Conservation (phyloP, 495 filamentous ascomycete genomes). For the Hypoxylon subgilvum region DNA sequence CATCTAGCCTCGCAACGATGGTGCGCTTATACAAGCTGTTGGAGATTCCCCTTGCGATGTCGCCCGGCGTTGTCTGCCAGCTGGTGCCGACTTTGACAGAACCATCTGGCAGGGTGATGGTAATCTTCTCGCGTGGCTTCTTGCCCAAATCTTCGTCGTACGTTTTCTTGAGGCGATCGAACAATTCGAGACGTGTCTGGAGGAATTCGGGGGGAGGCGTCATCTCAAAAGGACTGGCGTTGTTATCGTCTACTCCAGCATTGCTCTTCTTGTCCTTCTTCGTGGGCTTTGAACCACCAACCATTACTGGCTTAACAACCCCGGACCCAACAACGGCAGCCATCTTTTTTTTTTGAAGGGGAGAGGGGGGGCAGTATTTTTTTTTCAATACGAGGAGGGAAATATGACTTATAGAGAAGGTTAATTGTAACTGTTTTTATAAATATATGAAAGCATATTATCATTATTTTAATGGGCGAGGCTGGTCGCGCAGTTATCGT, state of each 20-base stretch:
- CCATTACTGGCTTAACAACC: constrained; percentile 56
- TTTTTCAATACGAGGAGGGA: no score
- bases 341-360: no score
- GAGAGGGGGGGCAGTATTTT: no score
- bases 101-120: constrained; percentile 69
- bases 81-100: constrained; percentile 65
- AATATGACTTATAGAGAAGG: no score
- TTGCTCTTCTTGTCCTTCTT: constrained; percentile 61
- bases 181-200: constrained; percentile 80
- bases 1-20: constrained; percentile 83
- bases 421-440: no score
- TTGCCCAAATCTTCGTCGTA: constrained; percentile 73
- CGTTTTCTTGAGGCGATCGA: constrained; percentile 84
- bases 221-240: constrained; percentile 59
- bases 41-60: constrained; percentile 69
- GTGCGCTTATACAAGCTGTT: constrained; percentile 75
- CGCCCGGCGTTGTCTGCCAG: constrained; percentile 74
- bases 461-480: no score
- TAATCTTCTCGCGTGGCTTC: constrained; percentile 70
- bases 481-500: no score
- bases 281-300: constrained; percentile 51
- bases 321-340: constrained; percentile 46
- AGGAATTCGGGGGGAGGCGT: constrained; percentile 78
- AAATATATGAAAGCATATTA: no score
- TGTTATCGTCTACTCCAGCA: constrained; percentile 46